These are phyloP conservation scores for Odontarrhena argentea DNA, from an alignment of 345 rosid species.

Conservation along the genomic window DNA sequence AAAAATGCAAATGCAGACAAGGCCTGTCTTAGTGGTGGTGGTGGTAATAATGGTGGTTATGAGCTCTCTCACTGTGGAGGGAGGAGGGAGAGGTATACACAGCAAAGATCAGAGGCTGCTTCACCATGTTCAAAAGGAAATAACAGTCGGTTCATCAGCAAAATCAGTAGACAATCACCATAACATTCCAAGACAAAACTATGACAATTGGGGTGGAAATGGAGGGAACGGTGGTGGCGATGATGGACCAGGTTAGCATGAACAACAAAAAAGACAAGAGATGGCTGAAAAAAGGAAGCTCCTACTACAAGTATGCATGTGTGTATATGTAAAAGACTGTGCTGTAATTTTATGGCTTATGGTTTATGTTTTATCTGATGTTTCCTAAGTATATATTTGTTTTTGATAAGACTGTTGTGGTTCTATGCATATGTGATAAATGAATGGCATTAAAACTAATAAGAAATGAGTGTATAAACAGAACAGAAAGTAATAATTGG, in stretches of 20 bases:
- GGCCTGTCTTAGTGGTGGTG: constrained; percentile 14
- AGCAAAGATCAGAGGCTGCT: constrained; percentile 27
- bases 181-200: constrained; percentile 54
- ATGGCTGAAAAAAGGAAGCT: constrained; percentile 16
- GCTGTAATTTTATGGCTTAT: constrained; percentile 6
- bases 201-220: constrained; percentile 37
- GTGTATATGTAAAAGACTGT: constrained; percentile 6
- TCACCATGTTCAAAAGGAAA: constrained; percentile 29
- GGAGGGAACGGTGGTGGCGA: constrained; percentile 37
- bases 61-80: constrained; percentile 34
- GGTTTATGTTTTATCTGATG: constrained; percentile 9
- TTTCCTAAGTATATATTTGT: constrained; percentile 4
- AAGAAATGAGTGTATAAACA: constrained; percentile 7
- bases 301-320: constrained; percentile 13
- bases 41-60: constrained; percentile 26
- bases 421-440: constrained; percentile 15
- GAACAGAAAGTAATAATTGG: background rate
- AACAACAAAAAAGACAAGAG: constrained; percentile 3
- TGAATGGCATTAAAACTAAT: constrained; percentile 7
- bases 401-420: constrained; percentile 1
- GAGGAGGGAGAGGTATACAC: constrained; percentile 32
- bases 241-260: constrained; percentile 35
- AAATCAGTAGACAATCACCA: constrained; percentile 52
- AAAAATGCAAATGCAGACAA: constrained; percentile 33
- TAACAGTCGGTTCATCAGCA: constrained; percentile 28